Evolutionary conservation across 805 yeast genomes (phyloP), one percentile per base, ranked within the genome.

Genomic region (Cyberlindnera misumaiensis): DNA sequence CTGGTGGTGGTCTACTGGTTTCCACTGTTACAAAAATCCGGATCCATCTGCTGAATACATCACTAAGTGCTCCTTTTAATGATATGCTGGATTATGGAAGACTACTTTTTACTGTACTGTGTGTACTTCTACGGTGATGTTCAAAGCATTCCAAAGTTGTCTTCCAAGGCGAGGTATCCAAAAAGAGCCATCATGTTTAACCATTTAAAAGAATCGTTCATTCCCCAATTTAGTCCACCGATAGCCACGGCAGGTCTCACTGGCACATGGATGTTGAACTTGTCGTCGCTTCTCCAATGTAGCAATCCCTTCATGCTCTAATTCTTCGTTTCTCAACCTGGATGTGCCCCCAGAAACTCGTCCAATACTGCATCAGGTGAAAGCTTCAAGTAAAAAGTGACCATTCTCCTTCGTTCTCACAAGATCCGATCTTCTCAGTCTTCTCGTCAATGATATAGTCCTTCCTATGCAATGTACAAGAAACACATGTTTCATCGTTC

Each of bases 41-140:
- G 55, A 52, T 47, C 63, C 39, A 18, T 44, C 60, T 28, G 58
- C 56, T 4, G 58, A 58, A 38, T 45, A 42, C 30, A 5, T 49
- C 40, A 45, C 48, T 10, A 60, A 65, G 4, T 56, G 57, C 10
- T 52, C 51, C 3, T 64, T 79, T 11, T 86, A 84, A 29, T 68
- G 65, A 41, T 77, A 80, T 53, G 61, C 75, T 22, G 83, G 79
- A 3, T 65, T 77, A 39, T 73, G 77, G 72, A 71, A 74, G 12
- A 74, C n/a, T n/a, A n/a, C 74, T 26, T 60, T 78, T 32, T 68
- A 76, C 40, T 73, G 72, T 47, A 74, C 78, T 34, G 83, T 76
- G 9, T 78, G n/a, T n/a, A 75, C 47, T 71, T 81, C 5, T 77
- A 73, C 49, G 72, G 77, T 45, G 64, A 76, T 38, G 58, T 77